Percentiles rank a stretch among this genome's conserved stretches.
phyloP scores from a whole-genome alignment of 2,329 filamentous ascomycete species.

The Graphium sp. region DNA sequence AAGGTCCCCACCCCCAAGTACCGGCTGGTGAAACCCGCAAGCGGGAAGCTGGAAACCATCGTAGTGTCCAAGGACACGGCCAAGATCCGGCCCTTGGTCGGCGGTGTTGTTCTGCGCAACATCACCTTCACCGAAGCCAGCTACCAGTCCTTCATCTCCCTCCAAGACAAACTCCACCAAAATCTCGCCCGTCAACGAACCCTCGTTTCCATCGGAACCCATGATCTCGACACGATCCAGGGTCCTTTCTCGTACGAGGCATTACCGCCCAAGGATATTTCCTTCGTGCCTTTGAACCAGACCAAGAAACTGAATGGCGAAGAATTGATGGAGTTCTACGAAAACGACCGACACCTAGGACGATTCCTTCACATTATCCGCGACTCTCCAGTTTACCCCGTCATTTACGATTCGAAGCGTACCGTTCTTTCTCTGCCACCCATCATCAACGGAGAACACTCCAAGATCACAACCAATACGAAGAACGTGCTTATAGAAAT shows the following conservation, averaged over 20 bases:
- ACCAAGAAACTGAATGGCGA: slow-evolving; percentile 71
- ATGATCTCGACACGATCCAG: slow-evolving; percentile 84
- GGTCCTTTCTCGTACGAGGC: slow-evolving; percentile 97
- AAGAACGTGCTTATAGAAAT: slow-evolving; percentile 95
- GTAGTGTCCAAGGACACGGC: slow-evolving; percentile 61
- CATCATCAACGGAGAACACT: slow-evolving; percentile 95
- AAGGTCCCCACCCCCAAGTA: slow-evolving; percentile 65
- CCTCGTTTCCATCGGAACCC: slow-evolving; percentile 90
- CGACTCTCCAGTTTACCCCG: slow-evolving; percentile 85
- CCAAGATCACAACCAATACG: slow-evolving; percentile 84
- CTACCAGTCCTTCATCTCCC: slow-evolving; percentile 92
- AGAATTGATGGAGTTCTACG: slow-evolving; percentile 89
- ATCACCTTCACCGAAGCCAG: slow-evolving; percentile 81
- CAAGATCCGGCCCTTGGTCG: slow-evolving; percentile 72
- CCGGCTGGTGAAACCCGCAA: slow-evolving; percentile 52
- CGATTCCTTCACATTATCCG: slow-evolving; percentile 88
- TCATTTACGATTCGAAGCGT: slow-evolving; percentile 80
- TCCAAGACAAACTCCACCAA: slow-evolving; percentile 96
- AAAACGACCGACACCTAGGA: slow-evolving; percentile 82
- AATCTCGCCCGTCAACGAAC: slow-evolving; percentile 89
- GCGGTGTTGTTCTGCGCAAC: slow-evolving; percentile 75
- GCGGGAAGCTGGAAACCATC: slow-evolving; percentile 62
- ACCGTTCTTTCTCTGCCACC: slow-evolving; percentile 86
- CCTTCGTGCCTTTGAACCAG: slow-evolving; percentile 83
- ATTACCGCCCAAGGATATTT: slow-evolving; percentile 76